A percentile compares a stretch with the other conserved stretches of the same genome.
phyloP scores from a whole-genome alignment of 176 grass and related monocot genomes.

The Pontederia crassipes region DNA sequence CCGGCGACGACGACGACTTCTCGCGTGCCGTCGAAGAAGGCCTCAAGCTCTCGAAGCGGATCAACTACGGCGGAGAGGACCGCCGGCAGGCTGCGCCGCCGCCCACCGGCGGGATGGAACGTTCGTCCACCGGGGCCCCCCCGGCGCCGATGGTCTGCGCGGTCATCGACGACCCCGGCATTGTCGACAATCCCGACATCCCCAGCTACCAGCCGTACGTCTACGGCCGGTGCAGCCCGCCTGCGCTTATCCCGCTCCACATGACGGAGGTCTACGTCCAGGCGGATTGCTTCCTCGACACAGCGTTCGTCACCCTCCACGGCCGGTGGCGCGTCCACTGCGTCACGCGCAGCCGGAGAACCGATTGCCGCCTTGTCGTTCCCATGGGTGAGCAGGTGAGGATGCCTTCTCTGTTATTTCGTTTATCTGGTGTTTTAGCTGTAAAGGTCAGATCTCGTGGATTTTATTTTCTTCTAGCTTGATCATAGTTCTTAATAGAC shows the following conservation, averaged over 20 bases:
- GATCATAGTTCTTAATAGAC: too few relatives aligned
- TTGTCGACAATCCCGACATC: conserved; percentile 81
- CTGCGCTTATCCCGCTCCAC: conserved; percentile 78
- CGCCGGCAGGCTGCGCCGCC: conserved; percentile 24
- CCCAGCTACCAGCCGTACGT: conserved; percentile 97
- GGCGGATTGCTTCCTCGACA: conserved; percentile 59
- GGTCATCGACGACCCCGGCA: conserved; percentile 51
- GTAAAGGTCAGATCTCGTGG: too few relatives aligned
- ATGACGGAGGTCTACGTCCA: conserved; percentile 70
- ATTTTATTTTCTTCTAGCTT: too few relatives aligned
- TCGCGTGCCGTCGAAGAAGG: conserved; percentile 67
- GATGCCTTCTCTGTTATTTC: neutral
- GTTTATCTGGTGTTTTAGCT: neutral
- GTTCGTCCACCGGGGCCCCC: conserved; percentile 30
- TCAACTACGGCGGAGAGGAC: neutral
- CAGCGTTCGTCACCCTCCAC: conserved; percentile 38
- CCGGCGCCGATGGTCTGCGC: conserved; percentile 67
- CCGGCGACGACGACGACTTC: conserved; percentile 35
- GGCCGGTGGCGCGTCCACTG: conserved; percentile 85
- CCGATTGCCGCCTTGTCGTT: conserved; percentile 59
- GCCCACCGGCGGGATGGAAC: conserved; percentile 38
- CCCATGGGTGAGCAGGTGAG: conserved; percentile 75
- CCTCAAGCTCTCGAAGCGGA: conserved; percentile 66
- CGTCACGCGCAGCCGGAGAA: conserved; percentile 56
- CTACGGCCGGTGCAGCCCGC: conserved; percentile 62